These are phyloP conservation scores for Penicillium arizonense DNA, from an alignment of 495 filamentous ascomycete genomes.

Conservation along the genomic window DNA sequence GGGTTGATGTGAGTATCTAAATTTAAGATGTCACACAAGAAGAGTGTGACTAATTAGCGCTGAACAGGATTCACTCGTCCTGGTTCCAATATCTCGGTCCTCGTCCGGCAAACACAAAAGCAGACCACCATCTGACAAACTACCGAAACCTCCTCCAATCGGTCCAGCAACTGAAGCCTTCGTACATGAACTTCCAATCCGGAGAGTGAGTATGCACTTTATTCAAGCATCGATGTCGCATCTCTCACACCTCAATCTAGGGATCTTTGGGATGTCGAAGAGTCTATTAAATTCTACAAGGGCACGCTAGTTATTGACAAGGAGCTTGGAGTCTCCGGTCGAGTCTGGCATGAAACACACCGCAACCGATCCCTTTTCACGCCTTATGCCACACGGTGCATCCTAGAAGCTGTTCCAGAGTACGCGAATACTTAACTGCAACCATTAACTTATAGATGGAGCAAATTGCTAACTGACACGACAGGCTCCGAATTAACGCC, in stretches of 20 bases:
- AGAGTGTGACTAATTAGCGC: background rate
- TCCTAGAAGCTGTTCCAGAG: constrained; percentile 23
- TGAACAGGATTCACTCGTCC: constrained; percentile 14
- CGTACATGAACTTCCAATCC: constrained; percentile 24
- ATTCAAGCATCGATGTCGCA: background rate
- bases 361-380: constrained; percentile 27
- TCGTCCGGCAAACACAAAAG: constrained; percentile 15
- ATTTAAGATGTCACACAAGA: background rate
- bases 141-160: constrained; percentile 19
- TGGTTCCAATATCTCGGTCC: constrained; percentile 24
- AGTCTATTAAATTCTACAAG: constrained; percentile 26
- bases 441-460: background rate
- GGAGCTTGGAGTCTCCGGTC: constrained; percentile 22
- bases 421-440: constrained; percentile 2
- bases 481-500: constrained; percentile 22
- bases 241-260: constrained; percentile 6
- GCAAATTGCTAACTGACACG: background rate
- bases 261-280: constrained; percentile 25
- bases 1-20: constrained; percentile 16
- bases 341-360: constrained; percentile 28
- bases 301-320: constrained; percentile 19
- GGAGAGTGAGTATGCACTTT: constrained; percentile 16
- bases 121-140: constrained; percentile 14
- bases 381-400: constrained; percentile 17
- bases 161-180: constrained; percentile 11